Percentiles rank a stretch among this genome's conserved stretches.
These are phyloP conservation scores for Candida palmyrensis DNA, from an alignment of 805 yeast genomes.

Conservation along the genomic window DNA sequence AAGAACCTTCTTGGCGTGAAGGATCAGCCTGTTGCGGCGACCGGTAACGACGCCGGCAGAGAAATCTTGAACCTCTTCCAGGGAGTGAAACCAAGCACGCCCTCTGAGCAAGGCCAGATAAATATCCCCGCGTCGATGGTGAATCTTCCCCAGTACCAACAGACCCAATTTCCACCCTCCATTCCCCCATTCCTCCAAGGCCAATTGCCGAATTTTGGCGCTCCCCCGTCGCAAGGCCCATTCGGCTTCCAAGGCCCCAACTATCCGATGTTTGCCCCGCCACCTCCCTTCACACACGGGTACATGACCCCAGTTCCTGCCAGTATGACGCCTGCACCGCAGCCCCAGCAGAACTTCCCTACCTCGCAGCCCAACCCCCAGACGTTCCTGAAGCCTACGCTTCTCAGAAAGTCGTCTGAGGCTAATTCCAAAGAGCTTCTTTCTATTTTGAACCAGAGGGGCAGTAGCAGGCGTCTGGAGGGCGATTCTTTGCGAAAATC, in stretches of 20 bases:
- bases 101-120: background rate
- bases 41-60: constrained; percentile 63
- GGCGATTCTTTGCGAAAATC: constrained; percentile 4
- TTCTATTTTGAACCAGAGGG: constrained; percentile 31
- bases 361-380: constrained; percentile 29
- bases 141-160: constrained; percentile 1
- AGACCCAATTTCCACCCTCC: constrained; percentile 27
- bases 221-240: too few species aligned
- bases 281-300: constrained; percentile 1
- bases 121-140: background rate
- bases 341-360: constrained; percentile 3
- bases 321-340: background rate
- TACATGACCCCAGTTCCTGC: background rate
- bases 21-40: constrained; percentile 16
- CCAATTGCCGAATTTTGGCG: constrained; percentile 2
- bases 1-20: constrained; percentile 52
- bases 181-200: constrained; percentile 26
- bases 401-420: constrained; percentile 21
- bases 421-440: constrained; percentile 39
- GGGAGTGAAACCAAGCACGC: constrained; percentile 16
- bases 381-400: constrained; percentile 32
- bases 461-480: background rate
- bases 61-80: constrained; percentile 61
- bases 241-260: constrained; percentile 15
- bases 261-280: constrained; percentile 1